Evolutionary conservation across 345 rosid genomes (phyloP).

Genomic region (Linum usitatissimum): DNA sequence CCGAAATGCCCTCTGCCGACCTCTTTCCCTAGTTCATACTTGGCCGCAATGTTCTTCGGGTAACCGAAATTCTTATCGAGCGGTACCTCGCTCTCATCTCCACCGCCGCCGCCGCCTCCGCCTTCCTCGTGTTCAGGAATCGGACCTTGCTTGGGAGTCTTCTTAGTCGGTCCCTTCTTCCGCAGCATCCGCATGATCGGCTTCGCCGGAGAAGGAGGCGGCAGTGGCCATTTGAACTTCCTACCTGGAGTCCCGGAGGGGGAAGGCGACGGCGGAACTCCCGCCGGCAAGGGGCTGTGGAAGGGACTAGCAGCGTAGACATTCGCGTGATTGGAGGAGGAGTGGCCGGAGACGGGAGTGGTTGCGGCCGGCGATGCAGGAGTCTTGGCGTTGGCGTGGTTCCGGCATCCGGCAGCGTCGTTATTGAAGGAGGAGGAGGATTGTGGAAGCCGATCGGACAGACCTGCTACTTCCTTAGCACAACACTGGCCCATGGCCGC

Average conservation of each 20-base stretch:
- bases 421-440: not conserved
- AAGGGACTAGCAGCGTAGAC: slow-evolving; percentile 15
- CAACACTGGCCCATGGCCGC: not conserved
- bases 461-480: not conserved
- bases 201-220: slow-evolving; percentile 25
- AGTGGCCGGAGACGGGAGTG: slow-evolving; percentile 13
- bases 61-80: slow-evolving; percentile 26
- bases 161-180: slow-evolving; percentile 17
- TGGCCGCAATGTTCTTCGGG: slow-evolving; percentile 11
- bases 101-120: not conserved
- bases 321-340: not conserved
- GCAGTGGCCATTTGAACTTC: slow-evolving; percentile 24
- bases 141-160: slow-evolving; percentile 12
- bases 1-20: slow-evolving; percentile 28
- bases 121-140: slow-evolving; percentile 11
- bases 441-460: not conserved
- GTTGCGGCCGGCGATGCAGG: slow-evolving; percentile 9
- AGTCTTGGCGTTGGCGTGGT: not conserved
- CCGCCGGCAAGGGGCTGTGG: slow-evolving; percentile 19
- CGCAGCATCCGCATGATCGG: slow-evolving; percentile 23
- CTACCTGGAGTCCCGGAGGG: slow-evolving; percentile 17
- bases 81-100: slow-evolving; percentile 14
- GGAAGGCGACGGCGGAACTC: slow-evolving; percentile 18
- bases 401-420: not conserved
- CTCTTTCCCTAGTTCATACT: slow-evolving; percentile 21